Evolutionary conservation across 169 alveolate species (phyloP).

Genomic region (Perkinsus marinus): DNA sequence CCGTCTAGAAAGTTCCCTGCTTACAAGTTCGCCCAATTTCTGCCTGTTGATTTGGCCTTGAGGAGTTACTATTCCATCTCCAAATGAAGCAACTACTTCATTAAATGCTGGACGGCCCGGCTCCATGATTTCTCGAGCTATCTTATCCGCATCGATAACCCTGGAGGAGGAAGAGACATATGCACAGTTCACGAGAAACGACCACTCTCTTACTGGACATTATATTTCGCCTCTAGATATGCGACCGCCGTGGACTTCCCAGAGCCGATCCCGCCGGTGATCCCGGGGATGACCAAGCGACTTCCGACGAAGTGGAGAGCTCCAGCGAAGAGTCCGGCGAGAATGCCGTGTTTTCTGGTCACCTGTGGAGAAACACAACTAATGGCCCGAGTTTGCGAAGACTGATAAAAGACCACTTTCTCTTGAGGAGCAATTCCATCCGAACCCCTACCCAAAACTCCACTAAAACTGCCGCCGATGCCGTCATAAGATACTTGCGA

Average conservation of each 20-base stretch:
- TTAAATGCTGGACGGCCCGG: not conserved
- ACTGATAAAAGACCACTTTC: too few relatives aligned
- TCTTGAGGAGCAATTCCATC: too few relatives aligned
- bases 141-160: not conserved
- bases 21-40: not conserved
- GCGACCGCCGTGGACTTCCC: not conserved
- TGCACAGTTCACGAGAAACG: not conserved
- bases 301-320: not conserved
- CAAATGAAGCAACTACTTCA: not conserved
- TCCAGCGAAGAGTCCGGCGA: not conserved
- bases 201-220: not conserved
- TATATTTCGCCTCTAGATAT: not conserved
- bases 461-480: not conserved
- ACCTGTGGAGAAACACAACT: not conserved
- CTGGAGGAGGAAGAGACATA: not conserved
- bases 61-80: not conserved
- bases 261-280: not conserved
- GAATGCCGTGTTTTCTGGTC: not conserved
- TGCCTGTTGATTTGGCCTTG: not conserved
- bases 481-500: not conserved
- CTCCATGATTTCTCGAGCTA: not conserved
- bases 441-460: not conserved
- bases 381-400: not conserved
- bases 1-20: too few relatives aligned
- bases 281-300: not conserved